A percentile compares a stretch with the other conserved stretches of the same genome.
These are phyloP conservation scores for Comarum palustre DNA, from an alignment of 306 rosid species.

Conservation along the genomic window DNA sequence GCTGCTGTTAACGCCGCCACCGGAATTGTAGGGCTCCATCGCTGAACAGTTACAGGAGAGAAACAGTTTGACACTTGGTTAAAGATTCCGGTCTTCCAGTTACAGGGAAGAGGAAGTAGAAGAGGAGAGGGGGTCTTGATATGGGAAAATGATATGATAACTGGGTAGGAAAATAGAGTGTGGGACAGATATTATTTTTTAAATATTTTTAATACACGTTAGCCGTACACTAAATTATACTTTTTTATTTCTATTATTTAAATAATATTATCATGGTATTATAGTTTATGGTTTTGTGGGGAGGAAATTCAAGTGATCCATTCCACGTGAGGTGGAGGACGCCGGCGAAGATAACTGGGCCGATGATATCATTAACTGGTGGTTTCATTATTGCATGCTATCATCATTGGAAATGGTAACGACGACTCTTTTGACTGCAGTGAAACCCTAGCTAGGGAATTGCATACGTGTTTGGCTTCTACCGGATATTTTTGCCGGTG, in stretches of 20 bases:
- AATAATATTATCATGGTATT: not conserved
- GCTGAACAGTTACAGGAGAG: not conserved
- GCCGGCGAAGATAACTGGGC: not conserved
- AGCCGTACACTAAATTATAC: no score
- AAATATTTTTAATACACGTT: no score
- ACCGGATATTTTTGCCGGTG: not conserved
- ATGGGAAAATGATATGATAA: no score
- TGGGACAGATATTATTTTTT: no score
- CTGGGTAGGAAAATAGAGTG: no score
- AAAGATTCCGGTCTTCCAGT: no score
- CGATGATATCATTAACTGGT: not conserved
- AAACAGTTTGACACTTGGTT: no score
- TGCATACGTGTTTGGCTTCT: not conserved
- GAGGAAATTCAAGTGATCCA: not conserved
- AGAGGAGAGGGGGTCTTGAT: no score
- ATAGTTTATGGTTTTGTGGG: not conserved
- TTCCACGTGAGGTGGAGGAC: not conserved
- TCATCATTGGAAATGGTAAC: not conserved
- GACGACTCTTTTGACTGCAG: not conserved
- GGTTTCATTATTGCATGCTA: not conserved
- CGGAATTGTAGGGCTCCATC: slow-evolving; percentile 44
- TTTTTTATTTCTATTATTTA: not conserved
- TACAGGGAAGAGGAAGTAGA: no score
- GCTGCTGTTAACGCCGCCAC: slow-evolving; percentile 32
- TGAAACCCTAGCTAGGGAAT: not conserved